Evolutionary conservation across 2,329 filamentous ascomycete genomes (phyloP), one percentile per base, ranked within the genome.

Genomic region (Tolypocladium cylindrosporum): DNA sequence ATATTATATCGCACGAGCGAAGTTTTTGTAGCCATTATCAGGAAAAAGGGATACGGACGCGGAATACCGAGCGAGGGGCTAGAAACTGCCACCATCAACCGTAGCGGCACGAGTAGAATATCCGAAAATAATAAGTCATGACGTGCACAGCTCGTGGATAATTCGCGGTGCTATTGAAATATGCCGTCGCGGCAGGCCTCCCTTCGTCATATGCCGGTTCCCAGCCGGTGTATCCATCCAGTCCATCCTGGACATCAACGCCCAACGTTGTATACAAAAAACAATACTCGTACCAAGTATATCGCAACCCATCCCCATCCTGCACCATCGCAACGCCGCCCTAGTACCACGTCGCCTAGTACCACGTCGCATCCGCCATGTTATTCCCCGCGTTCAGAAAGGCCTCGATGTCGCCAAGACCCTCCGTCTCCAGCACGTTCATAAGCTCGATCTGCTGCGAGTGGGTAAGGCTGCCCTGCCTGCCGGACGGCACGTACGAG

Each of bases 381-480:
- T 62, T 59, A 11, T 62, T 65, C 1, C 63, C 67, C 2, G 67
- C 72, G 73, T 74, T 83, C 63, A 87, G 71, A 58, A 84, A 83
- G 16, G 77, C 77, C 62, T 86, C 79, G 64, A 87, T 86, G 55
- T 86, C 84, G 34, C 75, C 76, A 68, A 86, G 74, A 0, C 84
- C 85, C 62, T 87, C 82, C 64, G 77, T 88, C 70, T 94, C 89
- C 40, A 96, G 79, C 54, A 86, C 85, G 57, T 86, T 84, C 88
- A 95, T 91, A 42, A 96, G 76, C 74, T 96, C 89, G 61, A 87
- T 74, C 72, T 94, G 90, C 71, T 95, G 90, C 66, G 90, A 83
- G 62, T 91, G 87, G 59, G 86, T 92, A 39, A 95, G 76, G 59
- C 80, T 89, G 62, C 85, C 90, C 65, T 84, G 84, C 59, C 79